Evolutionary conservation across 2,329 filamentous ascomycete genomes (phyloP).

Genomic region (Talaromyces sp.): DNA sequence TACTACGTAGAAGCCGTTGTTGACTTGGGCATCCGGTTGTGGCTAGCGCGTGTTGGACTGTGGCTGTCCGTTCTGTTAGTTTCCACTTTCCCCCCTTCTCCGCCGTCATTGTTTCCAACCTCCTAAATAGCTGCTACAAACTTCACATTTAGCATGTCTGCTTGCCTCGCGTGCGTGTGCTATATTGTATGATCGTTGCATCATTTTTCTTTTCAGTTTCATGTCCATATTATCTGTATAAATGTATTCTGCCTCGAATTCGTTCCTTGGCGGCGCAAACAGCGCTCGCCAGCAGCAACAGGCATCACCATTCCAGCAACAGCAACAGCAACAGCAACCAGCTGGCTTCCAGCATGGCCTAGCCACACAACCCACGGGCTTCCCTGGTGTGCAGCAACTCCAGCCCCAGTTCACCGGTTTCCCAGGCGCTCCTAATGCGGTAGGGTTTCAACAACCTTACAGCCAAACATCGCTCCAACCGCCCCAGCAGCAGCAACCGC

Average conservation of each 20-base stretch:
- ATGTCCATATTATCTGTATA: constrained; percentile 24
- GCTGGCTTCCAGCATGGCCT: constrained; percentile 48
- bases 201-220: not conserved
- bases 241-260: constrained; percentile 91
- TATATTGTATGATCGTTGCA: not conserved
- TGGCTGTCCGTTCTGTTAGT: not conserved
- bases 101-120: constrained; percentile 7
- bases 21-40: constrained; percentile 7
- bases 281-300: constrained; percentile 64
- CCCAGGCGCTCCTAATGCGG: constrained; percentile 46
- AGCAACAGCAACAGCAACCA: constrained; percentile 41
- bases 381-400: constrained; percentile 47
- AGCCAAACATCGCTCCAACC: constrained; percentile 39
- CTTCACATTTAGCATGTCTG: constrained; percentile 10
- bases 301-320: constrained; percentile 42
- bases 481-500: constrained; percentile 27
- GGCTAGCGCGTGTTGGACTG: constrained; percentile 9
- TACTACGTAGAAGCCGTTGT: not conserved
- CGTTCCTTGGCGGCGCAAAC: constrained; percentile 75
- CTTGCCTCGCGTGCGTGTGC: not conserved
- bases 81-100: constrained; percentile 1
- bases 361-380: constrained; percentile 54
- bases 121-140: not conserved
- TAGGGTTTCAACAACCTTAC: constrained; percentile 33
- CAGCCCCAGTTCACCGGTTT: constrained; percentile 69